A percentile compares a stretch with the other conserved stretches of the same genome.
phyloP scores from a whole-genome alignment of 352 stramenopile species.

The Phytophthora niederhauseri region DNA sequence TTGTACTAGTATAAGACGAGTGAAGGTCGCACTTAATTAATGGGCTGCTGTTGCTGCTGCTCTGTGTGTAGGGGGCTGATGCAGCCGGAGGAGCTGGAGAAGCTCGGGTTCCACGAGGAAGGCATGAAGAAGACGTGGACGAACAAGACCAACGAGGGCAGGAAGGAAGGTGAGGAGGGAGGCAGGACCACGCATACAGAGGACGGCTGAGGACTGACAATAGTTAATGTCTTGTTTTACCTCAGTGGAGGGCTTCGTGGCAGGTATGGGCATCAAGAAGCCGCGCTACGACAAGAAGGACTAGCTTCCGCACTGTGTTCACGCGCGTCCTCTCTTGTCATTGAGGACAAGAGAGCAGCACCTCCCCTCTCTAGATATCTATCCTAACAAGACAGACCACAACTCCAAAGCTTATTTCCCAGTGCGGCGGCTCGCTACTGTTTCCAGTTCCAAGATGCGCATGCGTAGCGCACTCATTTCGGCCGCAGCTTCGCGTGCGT shows the following conservation, averaged over 20 bases:
- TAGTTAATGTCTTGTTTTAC: neutral
- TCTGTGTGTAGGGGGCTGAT: conserved; percentile 68
- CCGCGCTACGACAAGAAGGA: conserved; percentile 64
- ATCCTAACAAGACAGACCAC: conserved; percentile 24
- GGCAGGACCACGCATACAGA: neutral
- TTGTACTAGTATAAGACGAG: neutral
- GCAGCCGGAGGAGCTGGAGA: conserved; percentile 83
- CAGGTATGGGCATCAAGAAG: conserved; percentile 77
- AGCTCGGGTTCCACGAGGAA: conserved; percentile 83
- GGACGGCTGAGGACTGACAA: neutral
- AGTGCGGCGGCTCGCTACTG: conserved; percentile 18
- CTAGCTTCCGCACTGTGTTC: neutral
- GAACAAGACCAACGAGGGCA: conserved; percentile 58
- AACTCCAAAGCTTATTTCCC: conserved; percentile 31
- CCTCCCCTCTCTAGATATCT: conserved; percentile 17
- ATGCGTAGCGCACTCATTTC: conserved; percentile 69
- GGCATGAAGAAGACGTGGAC: conserved; percentile 74
- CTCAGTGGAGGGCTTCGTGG: conserved; percentile 73
- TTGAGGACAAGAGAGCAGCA: neutral
- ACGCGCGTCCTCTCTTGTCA: too few relatives aligned
- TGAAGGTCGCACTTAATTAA: conserved; percentile 14
- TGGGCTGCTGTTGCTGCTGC: neutral
- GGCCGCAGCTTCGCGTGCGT: conserved; percentile 57
- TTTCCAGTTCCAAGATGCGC: conserved; percentile 71
- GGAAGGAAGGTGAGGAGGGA: conserved; percentile 59